These are phyloP conservation scores for Rhodotorula sphaerocarpa DNA, from an alignment of 768 basidiomycete genomes.

Conservation along the genomic window DNA sequence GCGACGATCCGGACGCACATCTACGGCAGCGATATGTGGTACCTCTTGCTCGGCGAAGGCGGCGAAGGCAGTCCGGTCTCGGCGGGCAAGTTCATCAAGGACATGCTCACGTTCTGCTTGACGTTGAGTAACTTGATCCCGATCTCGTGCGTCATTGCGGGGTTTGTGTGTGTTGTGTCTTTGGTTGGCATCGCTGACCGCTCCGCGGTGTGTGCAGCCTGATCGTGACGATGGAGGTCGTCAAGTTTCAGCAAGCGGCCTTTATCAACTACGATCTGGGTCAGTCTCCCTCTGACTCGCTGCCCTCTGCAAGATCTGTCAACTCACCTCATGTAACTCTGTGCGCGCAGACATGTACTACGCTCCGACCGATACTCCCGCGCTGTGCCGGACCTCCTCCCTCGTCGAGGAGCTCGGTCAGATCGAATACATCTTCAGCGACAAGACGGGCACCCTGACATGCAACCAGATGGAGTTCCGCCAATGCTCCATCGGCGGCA, in stretches of 20 bases:
- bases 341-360: constrained; percentile 89
- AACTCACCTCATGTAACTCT: constrained; percentile 39
- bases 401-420: constrained; percentile 97
- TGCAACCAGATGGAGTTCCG: constrained; percentile 79
- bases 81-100: constrained; percentile 74
- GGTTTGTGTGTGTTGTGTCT: too few species aligned
- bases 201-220: constrained; percentile 53
- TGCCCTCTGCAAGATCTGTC: too few species aligned
- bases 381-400: constrained; percentile 92
- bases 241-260: constrained; percentile 95
- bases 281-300: not conserved
- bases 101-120: constrained; percentile 96
- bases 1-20: constrained; percentile 89
- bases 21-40: constrained; percentile 81
- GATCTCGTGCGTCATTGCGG: constrained; percentile 69
- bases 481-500: constrained; percentile 79
- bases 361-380: constrained; percentile 86
- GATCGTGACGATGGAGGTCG: constrained; percentile 98
- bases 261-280: constrained; percentile 73
- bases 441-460: constrained; percentile 95
- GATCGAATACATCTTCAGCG: constrained; percentile 95
- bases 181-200: too few species aligned
- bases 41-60: constrained; percentile 57
- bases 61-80: constrained; percentile 33
- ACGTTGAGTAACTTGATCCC: constrained; percentile 83